Percentiles rank a stretch among this genome's conserved stretches.
Conservation (phyloP, 371 early-diverging fungal genomes). For the Mucor circinelloides region DNA sequence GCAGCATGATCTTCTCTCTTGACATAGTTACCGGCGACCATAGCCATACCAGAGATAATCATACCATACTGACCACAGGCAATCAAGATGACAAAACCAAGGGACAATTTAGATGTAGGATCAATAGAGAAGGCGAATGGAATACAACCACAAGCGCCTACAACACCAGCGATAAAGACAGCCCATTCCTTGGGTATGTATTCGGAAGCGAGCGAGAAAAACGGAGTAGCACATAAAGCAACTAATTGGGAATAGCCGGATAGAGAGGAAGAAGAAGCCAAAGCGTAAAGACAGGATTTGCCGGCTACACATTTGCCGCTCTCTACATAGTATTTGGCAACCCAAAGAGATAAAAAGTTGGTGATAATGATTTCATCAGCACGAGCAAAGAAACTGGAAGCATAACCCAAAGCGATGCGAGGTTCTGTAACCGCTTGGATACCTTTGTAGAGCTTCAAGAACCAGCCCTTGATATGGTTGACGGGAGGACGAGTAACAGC, state of each 20-base stretch:
- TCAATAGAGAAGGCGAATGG: slow-evolving; percentile 59
- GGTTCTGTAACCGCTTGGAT: slow-evolving; percentile 59
- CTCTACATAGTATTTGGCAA: slow-evolving; percentile 63
- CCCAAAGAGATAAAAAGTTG: slow-evolving; percentile 77
- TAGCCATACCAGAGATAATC: slow-evolving; percentile 71
- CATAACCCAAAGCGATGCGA: slow-evolving; percentile 61
- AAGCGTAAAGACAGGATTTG: slow-evolving; percentile 42
- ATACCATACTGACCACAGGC: slow-evolving; percentile 78
- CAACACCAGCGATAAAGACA: slow-evolving; percentile 53
- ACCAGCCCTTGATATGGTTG: slow-evolving; percentile 9
- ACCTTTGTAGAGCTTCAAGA: slow-evolving; percentile 16
- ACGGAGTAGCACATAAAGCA: slow-evolving; percentile 69
- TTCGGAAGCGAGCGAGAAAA: slow-evolving; percentile 59
- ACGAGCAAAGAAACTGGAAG: slow-evolving; percentile 69
- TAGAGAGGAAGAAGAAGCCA: slow-evolving; percentile 58
- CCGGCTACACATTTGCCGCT: slow-evolving; percentile 52
- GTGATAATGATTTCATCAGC: slow-evolving; percentile 78
- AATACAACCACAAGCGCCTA: slow-evolving; percentile 64
- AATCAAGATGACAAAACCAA: slow-evolving; percentile 56
- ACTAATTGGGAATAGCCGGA: slow-evolving; percentile 74
- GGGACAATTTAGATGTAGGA: slow-evolving; percentile 58
- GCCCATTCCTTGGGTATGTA: slow-evolving; percentile 50
- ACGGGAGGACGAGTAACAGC: slow-evolving; percentile 6
- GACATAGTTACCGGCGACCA: slow-evolving; percentile 60
- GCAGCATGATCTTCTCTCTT: slow-evolving; percentile 60